phyloP scores from a whole-genome alignment of 2,329 filamentous ascomycete genomes.

The Fusarium musae region DNA sequence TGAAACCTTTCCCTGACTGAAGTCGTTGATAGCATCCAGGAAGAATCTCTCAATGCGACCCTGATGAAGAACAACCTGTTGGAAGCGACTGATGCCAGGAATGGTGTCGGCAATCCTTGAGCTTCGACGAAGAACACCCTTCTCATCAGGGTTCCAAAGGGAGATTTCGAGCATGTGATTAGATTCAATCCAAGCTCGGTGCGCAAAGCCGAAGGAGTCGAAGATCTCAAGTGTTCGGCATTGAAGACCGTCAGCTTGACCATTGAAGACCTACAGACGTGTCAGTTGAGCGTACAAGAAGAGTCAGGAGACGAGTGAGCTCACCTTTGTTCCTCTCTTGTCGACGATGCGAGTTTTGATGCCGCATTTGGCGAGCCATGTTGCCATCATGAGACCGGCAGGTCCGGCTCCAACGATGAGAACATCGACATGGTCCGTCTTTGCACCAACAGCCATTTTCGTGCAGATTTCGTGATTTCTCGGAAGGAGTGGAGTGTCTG shows the following conservation, averaged over 20 bases:
- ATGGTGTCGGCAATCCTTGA: constrained; percentile 72
- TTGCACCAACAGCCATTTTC: neutral
- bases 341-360: constrained; percentile 29
- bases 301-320: no score
- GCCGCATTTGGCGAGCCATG: constrained; percentile 13
- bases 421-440: neutral
- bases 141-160: constrained; percentile 1
- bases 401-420: constrained; percentile 6
- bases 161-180: constrained; percentile 73
- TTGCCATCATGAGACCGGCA: constrained; percentile 6
- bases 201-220: constrained; percentile 75
- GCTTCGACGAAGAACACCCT: constrained; percentile 51
- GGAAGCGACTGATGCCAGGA: constrained; percentile 69
- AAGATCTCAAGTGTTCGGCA: constrained; percentile 70
- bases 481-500: accelerated
- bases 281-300: neutral
- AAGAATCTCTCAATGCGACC: constrained; percentile 76
- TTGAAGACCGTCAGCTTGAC: constrained; percentile 30
- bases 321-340: constrained; percentile 25
- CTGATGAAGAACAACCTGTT: constrained; percentile 76
- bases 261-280: neutral
- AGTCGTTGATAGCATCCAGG: constrained; percentile 65
- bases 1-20: neutral
- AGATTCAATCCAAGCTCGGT: constrained; percentile 72
- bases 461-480: no score